Conservation (phyloP, 1,139 yeast species). For the Pneumocystis wakefieldiae region DNA sequence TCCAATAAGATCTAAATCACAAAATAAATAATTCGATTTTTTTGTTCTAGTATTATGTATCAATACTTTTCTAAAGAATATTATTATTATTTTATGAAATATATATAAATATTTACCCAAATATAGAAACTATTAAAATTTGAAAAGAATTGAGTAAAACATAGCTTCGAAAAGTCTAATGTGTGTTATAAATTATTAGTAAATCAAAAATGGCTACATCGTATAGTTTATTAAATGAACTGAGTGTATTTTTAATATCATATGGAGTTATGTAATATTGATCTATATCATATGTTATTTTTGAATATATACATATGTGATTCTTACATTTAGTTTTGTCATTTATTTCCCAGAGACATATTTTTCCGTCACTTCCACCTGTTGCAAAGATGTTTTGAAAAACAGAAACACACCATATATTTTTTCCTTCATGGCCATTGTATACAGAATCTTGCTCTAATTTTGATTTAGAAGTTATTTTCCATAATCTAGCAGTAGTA, state of each 20-base stretch:
- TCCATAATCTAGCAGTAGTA: constrained; percentile 76
- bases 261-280: background rate
- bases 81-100: background rate
- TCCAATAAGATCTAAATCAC: background rate
- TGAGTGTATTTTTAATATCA: background rate
- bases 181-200: background rate
- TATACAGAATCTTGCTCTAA: constrained; percentile 33
- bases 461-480: constrained; percentile 18
- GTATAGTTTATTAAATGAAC: background rate
- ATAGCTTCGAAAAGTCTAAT: background rate
- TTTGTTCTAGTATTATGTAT: background rate
- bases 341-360: constrained; percentile 44
- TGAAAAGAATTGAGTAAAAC: background rate
- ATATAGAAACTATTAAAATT: background rate
- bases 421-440: constrained; percentile 70
- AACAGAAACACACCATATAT: constrained; percentile 54
- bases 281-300: background rate
- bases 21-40: background rate
- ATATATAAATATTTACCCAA: background rate
- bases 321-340: constrained; percentile 10
- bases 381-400: constrained; percentile 27
- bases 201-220: background rate
- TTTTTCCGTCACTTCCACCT: constrained; percentile 83
- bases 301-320: background rate
- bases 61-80: background rate